Evolutionary conservation across 208 protist genomes (phyloP).

Genomic region (Leishmania aethiopica): DNA sequence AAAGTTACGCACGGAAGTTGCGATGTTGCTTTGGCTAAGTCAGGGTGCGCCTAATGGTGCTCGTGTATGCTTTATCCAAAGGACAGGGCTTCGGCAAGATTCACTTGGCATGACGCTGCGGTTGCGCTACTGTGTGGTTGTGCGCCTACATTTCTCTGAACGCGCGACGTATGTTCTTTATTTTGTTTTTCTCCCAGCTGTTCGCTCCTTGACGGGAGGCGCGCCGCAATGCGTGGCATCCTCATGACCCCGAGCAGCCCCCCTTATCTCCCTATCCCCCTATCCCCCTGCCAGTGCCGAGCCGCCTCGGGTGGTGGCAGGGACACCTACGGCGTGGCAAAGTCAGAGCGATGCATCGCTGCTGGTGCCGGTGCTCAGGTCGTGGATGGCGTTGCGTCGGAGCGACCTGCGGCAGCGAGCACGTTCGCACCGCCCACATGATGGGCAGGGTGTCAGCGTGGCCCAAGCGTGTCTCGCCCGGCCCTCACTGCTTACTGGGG

Average conservation of each 20-base stretch:
- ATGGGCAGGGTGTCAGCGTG: not conserved
- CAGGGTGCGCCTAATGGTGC: not conserved
- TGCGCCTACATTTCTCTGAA: not conserved
- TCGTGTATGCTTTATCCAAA: not conserved
- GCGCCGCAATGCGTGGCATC: too few relatives aligned
- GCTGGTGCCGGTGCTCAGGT: not conserved
- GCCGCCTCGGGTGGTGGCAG: not conserved
- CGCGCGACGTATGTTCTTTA: not conserved
- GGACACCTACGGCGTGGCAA: not conserved
- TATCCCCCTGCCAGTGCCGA: not conserved
- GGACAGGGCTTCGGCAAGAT: too few relatives aligned
- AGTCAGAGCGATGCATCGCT: not conserved
- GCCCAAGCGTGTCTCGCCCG: not conserved
- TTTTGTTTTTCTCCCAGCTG: not conserved
- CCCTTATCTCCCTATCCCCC: not conserved
- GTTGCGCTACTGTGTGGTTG: not conserved
- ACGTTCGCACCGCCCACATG: not conserved
- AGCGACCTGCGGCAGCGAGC: not conserved
- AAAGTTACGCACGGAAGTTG: not conserved
- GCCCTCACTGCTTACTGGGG: not conserved
- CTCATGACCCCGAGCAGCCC: not conserved
- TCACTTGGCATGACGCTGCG: not conserved
- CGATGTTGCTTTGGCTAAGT: not conserved
- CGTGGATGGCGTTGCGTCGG: not conserved
- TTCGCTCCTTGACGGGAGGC: not conserved